Base-by-base conservation (phyloP, 2,329 filamentous ascomycete genomes). In the Rutstroemia sp. region DNA sequence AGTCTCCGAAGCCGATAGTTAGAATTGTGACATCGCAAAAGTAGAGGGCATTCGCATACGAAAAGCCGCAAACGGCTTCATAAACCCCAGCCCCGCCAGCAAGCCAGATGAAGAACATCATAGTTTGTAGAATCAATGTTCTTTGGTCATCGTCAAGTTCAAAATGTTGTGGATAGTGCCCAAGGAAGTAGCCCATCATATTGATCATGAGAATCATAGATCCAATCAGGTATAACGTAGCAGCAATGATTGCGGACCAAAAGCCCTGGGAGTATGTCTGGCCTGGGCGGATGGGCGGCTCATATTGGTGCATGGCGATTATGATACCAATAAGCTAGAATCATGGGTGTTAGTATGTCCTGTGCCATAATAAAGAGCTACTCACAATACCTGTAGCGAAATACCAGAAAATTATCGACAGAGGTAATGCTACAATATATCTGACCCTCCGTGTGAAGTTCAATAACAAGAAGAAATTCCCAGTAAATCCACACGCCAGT, bases 121-220 rank as follows among this genome's bases (percentile, higher is more conserved):
- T 87, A 0, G 84, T 88, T 66, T 88, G 85, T 4, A 88, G 67
- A 62, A 89, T 88, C 25, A 89, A 70, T 0, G 84, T 88, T 2
- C 86, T 76, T 64, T 88, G 86, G 50, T 83, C 78, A 53, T 87
- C 81, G 5, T 82, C 84, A 3, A 88, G 71, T 4, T 79, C 75
- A 64, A 88, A 88, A 60, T 82, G 78, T 63, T 86, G 80, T 1
- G 83, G 82, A 64, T 88, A 88, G 62, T 86, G 82, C 1, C 84
- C 84, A 0, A 85, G 73, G 57, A 86, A 81, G 61, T 86, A 87
- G 2, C 84, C 84, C 17, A 86, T 70, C 81, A 88, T 86, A 61
- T 88, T 88, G 59, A 86, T 69, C 76, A 87, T 83, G 0, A 88
- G 71, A 8, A 86, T 74, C 67, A 81, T 74, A 5, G 80, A 81